phyloP scores from a whole-genome alignment of 345 rosid species.

The Excoecaria agallocha region DNA sequence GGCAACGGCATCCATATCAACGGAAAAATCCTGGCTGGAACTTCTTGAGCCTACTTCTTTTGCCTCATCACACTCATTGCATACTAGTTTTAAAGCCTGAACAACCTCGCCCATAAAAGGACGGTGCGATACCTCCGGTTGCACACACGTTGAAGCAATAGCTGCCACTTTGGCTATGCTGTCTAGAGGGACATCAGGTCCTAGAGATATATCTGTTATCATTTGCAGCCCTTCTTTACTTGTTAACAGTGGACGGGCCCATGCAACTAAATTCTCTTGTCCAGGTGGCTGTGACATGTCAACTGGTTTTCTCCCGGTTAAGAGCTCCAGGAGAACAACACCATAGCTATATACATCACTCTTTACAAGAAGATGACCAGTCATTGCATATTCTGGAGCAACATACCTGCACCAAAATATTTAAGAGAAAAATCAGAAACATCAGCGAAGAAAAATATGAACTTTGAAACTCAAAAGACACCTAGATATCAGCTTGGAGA shows the following conservation, averaged over 20 bases:
- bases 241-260: conserved; percentile 83
- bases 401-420: conserved; percentile 59
- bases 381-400: conserved; percentile 99
- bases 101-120: conserved; percentile 99
- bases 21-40: conserved; percentile 46
- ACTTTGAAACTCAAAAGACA: conserved; percentile 1
- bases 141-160: conserved; percentile 96
- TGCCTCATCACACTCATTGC: conserved; percentile 83
- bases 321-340: conserved; percentile 92
- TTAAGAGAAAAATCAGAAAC: not conserved
- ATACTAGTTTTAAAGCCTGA: conserved; percentile 88
- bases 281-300: conserved; percentile 91
- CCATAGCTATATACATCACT: conserved; percentile 99
- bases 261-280: conserved; percentile 85
- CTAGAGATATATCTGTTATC: conserved; percentile 62
- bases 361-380: conserved; percentile 93
- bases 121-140: conserved; percentile 90
- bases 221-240: conserved; percentile 71
- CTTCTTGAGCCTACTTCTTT: conserved; percentile 56
- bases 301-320: conserved; percentile 81
- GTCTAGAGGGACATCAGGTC: conserved; percentile 63
- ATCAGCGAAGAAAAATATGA: not conserved
- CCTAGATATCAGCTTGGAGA: not conserved
- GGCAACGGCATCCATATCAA: conserved; percentile 44
- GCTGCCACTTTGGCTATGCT: conserved; percentile 87